A percentile compares a stretch with the other conserved stretches of the same genome.
phyloP scores from a whole-genome alignment of 108 stramenopile genomes.

The Skeletonema potamos region DNA sequence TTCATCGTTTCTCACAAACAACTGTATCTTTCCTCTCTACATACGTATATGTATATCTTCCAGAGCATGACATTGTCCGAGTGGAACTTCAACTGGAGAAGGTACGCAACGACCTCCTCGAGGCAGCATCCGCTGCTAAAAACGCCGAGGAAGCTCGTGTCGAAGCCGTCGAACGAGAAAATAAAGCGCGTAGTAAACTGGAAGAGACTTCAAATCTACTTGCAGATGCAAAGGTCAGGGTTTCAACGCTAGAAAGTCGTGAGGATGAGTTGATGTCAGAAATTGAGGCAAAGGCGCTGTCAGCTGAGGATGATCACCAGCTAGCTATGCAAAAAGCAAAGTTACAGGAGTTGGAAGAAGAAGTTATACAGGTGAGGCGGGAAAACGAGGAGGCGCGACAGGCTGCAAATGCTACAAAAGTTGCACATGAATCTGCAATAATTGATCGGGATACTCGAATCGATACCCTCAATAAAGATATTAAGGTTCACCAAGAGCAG shows the following conservation, averaged over 20 bases:
- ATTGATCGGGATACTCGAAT: conserved; percentile 26
- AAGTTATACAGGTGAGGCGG: conserved; percentile 11
- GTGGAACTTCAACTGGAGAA: conserved; percentile 40
- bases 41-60: neutral
- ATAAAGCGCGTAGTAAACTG: conserved; percentile 10
- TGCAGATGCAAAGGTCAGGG: conserved; percentile 13
- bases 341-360: conserved; percentile 27
- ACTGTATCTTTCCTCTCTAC: neutral
- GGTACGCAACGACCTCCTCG: conserved; percentile 42
- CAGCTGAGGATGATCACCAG: neutral
- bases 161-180: conserved; percentile 25
- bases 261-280: conserved; percentile 21
- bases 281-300: neutral
- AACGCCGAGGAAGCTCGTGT: conserved; percentile 44
- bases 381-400: conserved; percentile 21
- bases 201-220: conserved; percentile 18
- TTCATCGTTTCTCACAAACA: neutral
- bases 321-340: conserved; percentile 21
- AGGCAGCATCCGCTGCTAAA: conserved; percentile 38
- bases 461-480: conserved; percentile 34
- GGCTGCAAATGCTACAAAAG: conserved; percentile 10
- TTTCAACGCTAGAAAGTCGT: conserved; percentile 17
- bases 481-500: conserved; percentile 42
- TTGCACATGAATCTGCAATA: conserved; percentile 9
- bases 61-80: conserved; percentile 40